Conservation (phyloP, 805 yeast genomes). For the Myxozyma neotropica region DNA sequence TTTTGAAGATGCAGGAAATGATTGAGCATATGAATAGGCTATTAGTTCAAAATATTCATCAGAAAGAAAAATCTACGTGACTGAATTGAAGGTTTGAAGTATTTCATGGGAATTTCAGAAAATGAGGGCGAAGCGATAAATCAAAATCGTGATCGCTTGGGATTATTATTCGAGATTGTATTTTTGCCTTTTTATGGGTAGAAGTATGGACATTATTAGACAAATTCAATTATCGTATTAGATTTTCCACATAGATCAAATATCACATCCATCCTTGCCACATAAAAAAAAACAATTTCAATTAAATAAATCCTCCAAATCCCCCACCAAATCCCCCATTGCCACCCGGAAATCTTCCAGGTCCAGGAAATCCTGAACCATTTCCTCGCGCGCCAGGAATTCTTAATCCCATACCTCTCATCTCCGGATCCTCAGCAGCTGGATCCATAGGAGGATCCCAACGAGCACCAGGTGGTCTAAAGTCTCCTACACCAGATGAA, state of each 20-base stretch:
- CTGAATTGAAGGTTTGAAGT: not conserved
- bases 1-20: conserved; percentile 28
- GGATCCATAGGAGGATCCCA: conserved; percentile 45
- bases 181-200: too few relatives aligned
- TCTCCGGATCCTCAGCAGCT: conserved; percentile 19
- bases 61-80: not conserved
- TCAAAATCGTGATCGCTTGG: too few relatives aligned
- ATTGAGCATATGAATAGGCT: conserved; percentile 24
- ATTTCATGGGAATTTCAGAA: too few relatives aligned
- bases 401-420: conserved; percentile 29
- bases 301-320: not conserved
- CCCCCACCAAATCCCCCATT: conserved; percentile 4
- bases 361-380: conserved; percentile 13
- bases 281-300: too few relatives aligned
- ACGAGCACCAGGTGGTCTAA: conserved; percentile 45
- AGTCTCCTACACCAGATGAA: conserved; percentile 30
- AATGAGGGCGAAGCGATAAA: too few relatives aligned
- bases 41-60: conserved; percentile 15
- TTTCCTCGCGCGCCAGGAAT: conserved; percentile 17
- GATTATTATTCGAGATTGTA: too few relatives aligned
- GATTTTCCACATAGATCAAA: too few relatives aligned
- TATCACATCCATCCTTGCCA: too few relatives aligned
- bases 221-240: too few relatives aligned
- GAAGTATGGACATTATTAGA: too few relatives aligned
- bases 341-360: conserved; percentile 15